Percentiles rank a stretch among this genome's conserved stretches.
Conservation (phyloP, 257 asterid species). For the Plectranthus barbatus region DNA sequence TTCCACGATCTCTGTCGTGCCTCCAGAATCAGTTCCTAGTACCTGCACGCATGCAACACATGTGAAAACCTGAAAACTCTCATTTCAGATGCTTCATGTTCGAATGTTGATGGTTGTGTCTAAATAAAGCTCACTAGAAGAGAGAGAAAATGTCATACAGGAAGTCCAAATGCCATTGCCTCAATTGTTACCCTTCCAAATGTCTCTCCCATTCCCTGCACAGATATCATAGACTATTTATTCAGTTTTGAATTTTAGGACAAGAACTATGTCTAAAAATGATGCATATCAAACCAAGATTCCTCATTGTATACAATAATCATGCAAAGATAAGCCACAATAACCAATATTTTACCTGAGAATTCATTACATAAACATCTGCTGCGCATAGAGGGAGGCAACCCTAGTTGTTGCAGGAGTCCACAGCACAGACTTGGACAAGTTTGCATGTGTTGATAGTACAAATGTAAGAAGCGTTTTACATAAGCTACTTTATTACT, state of each 20-base stretch:
- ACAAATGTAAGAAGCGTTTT: constrained; percentile 58
- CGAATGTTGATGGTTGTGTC: no score
- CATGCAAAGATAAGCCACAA: neutral
- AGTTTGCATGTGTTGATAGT: constrained; percentile 52
- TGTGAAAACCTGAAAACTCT: no score
- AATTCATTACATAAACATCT: constrained; percentile 90
- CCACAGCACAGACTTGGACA: constrained; percentile 79
- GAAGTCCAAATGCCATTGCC: constrained; percentile 99
- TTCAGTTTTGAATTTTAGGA: no score
- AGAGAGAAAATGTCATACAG: constrained; percentile 43
- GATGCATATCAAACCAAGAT: neutral
- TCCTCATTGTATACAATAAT: no score
- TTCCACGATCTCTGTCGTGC: constrained; percentile 82
- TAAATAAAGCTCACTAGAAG: no score
- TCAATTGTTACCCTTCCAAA: constrained; percentile 97
- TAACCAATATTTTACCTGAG: constrained; percentile 59
- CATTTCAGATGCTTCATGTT: no score
- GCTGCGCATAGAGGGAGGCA: constrained; percentile 90
- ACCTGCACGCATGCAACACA: constrained; percentile 35
- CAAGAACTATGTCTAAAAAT: no score
- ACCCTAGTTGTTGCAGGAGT: constrained; percentile 93
- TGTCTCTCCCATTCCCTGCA: constrained; percentile 98
- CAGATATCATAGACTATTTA: neutral
- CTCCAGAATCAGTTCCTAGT: constrained; percentile 92
- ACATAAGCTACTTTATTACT: constrained; percentile 85